Conservation (phyloP, 1,284 basidiomycete species). For the Trichosporon sp. region DNA sequence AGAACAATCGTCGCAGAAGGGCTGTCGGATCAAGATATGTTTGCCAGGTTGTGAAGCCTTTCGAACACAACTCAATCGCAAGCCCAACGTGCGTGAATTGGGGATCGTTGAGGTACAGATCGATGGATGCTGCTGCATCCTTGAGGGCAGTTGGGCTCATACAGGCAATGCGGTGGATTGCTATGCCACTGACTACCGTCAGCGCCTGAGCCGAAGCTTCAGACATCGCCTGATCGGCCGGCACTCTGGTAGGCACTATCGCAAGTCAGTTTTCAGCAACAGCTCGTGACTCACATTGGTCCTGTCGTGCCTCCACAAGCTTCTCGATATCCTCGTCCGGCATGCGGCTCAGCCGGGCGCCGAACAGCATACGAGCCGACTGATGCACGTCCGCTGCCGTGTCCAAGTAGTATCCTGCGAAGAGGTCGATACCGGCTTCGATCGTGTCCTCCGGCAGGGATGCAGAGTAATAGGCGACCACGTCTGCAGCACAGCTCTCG, state of each 20-base stretch:
- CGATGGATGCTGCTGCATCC: constrained; percentile 76
- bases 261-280: not conserved
- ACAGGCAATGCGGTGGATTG: constrained; percentile 70
- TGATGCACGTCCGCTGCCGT: constrained; percentile 64
- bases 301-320: constrained; percentile 50
- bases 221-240: constrained; percentile 55
- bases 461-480: constrained; percentile 69
- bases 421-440: constrained; percentile 62
- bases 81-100: constrained; percentile 60
- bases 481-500: constrained; percentile 60
- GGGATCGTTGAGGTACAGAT: constrained; percentile 68
- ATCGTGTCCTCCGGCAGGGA: constrained; percentile 59
- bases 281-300: constrained; percentile 20
- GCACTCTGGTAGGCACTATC: constrained; percentile 65
- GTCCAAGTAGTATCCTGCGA: constrained; percentile 70
- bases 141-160: constrained; percentile 58
- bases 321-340: constrained; percentile 60
- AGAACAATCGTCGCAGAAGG: constrained; percentile 78
- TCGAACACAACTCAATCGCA: constrained; percentile 81
- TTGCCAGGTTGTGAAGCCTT: constrained; percentile 90
- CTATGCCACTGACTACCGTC: constrained; percentile 75
- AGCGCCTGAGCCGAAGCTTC: constrained; percentile 58
- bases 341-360: constrained; percentile 62
- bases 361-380: constrained; percentile 68
- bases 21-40: constrained; percentile 87